Evolutionary conservation across 148 eudicot species (phyloP).

Genomic region (Rhododendron vialii): DNA sequence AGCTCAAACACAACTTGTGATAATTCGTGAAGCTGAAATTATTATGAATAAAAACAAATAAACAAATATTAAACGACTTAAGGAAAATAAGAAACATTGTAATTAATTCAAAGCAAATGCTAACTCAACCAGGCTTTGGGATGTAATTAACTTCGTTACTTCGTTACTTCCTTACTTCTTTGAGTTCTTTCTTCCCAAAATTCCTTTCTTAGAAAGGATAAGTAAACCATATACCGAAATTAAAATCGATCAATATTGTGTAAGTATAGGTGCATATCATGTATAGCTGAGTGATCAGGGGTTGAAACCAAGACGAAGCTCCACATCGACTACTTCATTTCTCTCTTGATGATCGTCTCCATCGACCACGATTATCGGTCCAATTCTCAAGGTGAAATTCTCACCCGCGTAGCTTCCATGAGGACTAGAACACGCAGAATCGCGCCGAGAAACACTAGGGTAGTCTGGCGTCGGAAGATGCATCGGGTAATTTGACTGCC

Average conservation of each 20-base stretch:
- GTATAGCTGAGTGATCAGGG: conserved; percentile 9
- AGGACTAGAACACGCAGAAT: conserved; percentile 11
- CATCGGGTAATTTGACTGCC: not conserved
- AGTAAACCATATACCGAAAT: not conserved
- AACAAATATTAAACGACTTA: not conserved
- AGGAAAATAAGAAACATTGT: not conserved
- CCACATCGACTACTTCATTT: conserved; percentile 42
- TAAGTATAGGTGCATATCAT: not conserved
- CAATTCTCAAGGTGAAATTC: conserved; percentile 26
- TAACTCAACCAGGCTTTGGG: too few species aligned
- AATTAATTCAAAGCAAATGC: too few species aligned
- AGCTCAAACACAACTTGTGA: not conserved
- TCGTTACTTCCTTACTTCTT: too few species aligned
- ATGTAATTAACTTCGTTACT: too few species aligned
- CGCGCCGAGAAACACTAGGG: conserved; percentile 17
- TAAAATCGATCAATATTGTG: not conserved
- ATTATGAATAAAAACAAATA: not conserved
- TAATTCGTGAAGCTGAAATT: not conserved
- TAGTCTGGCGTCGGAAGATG: conserved; percentile 20
- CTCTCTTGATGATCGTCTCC: not conserved
- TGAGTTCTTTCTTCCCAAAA: too few species aligned
- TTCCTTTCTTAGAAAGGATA: too few species aligned
- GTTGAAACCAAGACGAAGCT: conserved; percentile 52
- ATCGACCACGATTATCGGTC: not conserved
- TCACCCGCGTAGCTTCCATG: conserved; percentile 24